These are phyloP conservation scores for Senna tora DNA, from an alignment of 306 rosid genomes.

Conservation along the genomic window DNA sequence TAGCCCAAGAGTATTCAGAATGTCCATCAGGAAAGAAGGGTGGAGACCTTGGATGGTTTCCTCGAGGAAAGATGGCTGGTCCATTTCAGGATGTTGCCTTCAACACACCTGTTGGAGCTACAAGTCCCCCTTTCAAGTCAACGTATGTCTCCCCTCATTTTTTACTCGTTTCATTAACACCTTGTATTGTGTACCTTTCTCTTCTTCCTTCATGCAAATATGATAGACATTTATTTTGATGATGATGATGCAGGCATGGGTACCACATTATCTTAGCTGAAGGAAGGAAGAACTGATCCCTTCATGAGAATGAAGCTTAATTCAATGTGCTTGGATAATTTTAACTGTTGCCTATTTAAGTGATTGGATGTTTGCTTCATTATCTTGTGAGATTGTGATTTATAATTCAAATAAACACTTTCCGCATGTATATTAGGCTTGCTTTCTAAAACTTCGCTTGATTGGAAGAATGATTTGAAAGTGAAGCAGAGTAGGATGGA, in stretches of 20 bases:
- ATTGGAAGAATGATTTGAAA: too few relatives aligned
- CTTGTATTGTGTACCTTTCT: background rate
- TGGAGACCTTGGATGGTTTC: slow-evolving; percentile 99
- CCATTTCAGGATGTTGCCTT: slow-evolving; percentile 98
- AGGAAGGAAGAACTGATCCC: slow-evolving; percentile 85
- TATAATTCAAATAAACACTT: slow-evolving; percentile 36
- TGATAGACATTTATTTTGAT: slow-evolving; percentile 25
- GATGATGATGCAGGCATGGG: slow-evolving; percentile 76
- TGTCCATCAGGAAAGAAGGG: slow-evolving; percentile 99
- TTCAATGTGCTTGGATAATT: slow-evolving; percentile 35
- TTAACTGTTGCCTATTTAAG: slow-evolving; percentile 21
- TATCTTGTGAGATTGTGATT: slow-evolving; percentile 33
- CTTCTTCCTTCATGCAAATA: slow-evolving; percentile 9
- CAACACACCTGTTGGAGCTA: slow-evolving; percentile 73
- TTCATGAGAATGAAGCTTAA: slow-evolving; percentile 27
- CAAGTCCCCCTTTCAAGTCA: slow-evolving; percentile 91
- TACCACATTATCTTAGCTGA: slow-evolving; percentile 88
- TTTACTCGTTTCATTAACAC: slow-evolving; percentile 15
- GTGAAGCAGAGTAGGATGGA: too few relatives aligned
- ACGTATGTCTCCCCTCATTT: slow-evolving; percentile 58
- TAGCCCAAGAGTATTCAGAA: slow-evolving; percentile 93
- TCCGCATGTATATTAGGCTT: slow-evolving; percentile 30
- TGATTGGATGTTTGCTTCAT: slow-evolving; percentile 37
- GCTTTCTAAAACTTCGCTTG: background rate
- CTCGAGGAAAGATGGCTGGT: slow-evolving; percentile 98